Percentiles rank a stretch among this genome's conserved stretches.
Evolutionary conservation across 2,329 filamentous ascomycete species (phyloP).

Genomic region (Trichoderma sp.): DNA sequence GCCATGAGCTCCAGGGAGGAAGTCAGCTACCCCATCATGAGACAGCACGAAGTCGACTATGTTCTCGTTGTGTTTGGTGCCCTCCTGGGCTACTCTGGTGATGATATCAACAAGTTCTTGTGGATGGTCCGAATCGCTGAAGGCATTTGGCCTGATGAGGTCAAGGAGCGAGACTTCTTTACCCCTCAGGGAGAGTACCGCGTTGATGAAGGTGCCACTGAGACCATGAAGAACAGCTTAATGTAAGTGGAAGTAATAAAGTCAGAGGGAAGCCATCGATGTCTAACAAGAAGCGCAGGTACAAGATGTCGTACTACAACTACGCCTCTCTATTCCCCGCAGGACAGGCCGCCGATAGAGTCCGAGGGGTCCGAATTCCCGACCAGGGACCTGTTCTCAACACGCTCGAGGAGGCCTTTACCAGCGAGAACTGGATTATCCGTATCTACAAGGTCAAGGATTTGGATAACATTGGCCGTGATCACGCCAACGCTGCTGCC

Average conservation of each 20-base stretch:
- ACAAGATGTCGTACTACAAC: constrained; percentile 99
- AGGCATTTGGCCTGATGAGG: constrained; percentile 99
- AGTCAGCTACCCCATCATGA: constrained; percentile 97
- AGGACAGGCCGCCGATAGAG: constrained; percentile 86
- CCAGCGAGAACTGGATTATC: constrained; percentile 99
- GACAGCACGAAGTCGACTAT: constrained; percentile 97
- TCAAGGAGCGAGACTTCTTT: constrained; percentile 96
- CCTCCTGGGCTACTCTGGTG: constrained; percentile 92
- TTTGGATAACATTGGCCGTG: constrained; percentile 90
- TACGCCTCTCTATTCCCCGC: constrained; percentile 87
- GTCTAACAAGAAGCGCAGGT: constrained; percentile 59
- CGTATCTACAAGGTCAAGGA: constrained; percentile 99
- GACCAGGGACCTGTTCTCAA: constrained; percentile 80
- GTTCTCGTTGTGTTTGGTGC: constrained; percentile 97
- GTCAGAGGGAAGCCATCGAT: neutral
- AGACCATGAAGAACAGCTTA: constrained; percentile 98
- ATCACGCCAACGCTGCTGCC: constrained; percentile 67
- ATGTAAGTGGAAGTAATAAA: constrained; percentile 64
- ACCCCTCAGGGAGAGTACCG: constrained; percentile 90
- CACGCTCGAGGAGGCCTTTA: constrained; percentile 94
- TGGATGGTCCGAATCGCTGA: constrained; percentile 99
- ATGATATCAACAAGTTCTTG: constrained; percentile 99
- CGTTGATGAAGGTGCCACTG: constrained; percentile 88
- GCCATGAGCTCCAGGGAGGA: constrained; percentile 98
- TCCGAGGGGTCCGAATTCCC: constrained; percentile 79